Conservation (phyloP, 257 asterid species). For the Nicotiana obtusifolia region DNA sequence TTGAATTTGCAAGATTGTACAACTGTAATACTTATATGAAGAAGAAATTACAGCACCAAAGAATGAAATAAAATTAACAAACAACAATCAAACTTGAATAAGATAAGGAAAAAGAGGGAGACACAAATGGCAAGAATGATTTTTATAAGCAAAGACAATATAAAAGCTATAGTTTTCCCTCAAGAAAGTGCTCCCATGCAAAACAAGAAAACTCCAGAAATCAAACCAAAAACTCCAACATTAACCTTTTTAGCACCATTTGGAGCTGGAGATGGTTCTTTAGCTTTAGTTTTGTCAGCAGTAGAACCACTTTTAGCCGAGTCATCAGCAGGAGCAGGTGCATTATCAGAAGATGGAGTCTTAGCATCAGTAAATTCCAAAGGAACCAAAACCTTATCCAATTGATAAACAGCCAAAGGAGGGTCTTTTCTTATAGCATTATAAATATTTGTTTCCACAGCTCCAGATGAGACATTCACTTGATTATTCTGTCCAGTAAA, state of each 20-base stretch:
- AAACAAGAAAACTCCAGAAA: constrained; percentile 21
- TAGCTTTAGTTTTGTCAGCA: constrained; percentile 25
- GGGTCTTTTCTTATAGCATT: constrained; percentile 42
- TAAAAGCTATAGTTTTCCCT: neutral
- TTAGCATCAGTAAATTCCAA: constrained; percentile 31
- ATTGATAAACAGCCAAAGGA: constrained; percentile 75
- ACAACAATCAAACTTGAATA: neutral
- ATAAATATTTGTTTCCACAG: constrained; percentile 33
- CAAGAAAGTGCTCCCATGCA: constrained; percentile 14
- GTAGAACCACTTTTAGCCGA: constrained; percentile 11
- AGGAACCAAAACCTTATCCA: constrained; percentile 65
- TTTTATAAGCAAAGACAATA: neutral
- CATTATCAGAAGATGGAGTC: constrained; percentile 41
- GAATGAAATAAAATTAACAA: constrained; percentile 1
- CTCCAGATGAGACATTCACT: constrained; percentile 62
- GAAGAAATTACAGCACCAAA: neutral
- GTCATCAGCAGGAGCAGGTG: constrained; percentile 19
- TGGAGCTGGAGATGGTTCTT: constrained; percentile 13
- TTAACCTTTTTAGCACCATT: constrained; percentile 11
- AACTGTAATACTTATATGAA: neutral
- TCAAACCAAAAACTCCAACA: constrained; percentile 20
- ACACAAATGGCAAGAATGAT: neutral
- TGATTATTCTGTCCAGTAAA: constrained; percentile 43
- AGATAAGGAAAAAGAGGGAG: neutral
- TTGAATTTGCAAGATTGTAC: neutral